Percentiles rank a stretch among this genome's conserved stretches.
Conservation (phyloP, 306 rosid species). For the Fragaria vesca region DNA sequence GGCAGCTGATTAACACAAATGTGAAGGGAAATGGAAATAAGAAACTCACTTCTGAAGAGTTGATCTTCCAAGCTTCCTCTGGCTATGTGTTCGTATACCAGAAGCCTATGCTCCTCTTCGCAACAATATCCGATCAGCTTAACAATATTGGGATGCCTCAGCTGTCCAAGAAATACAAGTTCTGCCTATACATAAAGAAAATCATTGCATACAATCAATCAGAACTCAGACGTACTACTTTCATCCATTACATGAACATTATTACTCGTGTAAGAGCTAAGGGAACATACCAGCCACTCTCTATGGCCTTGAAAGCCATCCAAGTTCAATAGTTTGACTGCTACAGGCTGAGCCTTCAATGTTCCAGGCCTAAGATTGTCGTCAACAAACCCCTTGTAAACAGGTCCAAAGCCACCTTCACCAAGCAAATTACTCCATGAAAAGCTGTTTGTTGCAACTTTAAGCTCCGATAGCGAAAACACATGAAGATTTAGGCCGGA, state of each 20-base stretch:
- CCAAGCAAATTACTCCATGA: slow-evolving; percentile 70
- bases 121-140: slow-evolving; percentile 77
- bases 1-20: not conserved
- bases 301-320: slow-evolving; percentile 83
- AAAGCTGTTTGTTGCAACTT: slow-evolving; percentile 59
- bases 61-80: slow-evolving; percentile 78
- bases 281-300: slow-evolving; percentile 77
- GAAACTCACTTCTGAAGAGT: slow-evolving; percentile 59
- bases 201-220: not conserved
- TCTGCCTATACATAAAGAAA: slow-evolving; percentile 48
- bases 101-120: slow-evolving; percentile 69
- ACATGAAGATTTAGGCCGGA: slow-evolving; percentile 57
- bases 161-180: slow-evolving; percentile 78
- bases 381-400: slow-evolving; percentile 73
- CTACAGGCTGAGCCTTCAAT: slow-evolving; percentile 73
- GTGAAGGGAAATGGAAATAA: slow-evolving; percentile 7
- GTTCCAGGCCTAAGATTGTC: slow-evolving; percentile 48
- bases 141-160: slow-evolving; percentile 72
- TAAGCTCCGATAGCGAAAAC: slow-evolving; percentile 63
- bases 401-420: slow-evolving; percentile 92
- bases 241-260: not conserved
- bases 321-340: slow-evolving; percentile 75
- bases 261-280: not conserved
- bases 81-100: slow-evolving; percentile 72
- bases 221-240: not conserved